Evolutionary conservation across 2,329 filamentous ascomycete species (phyloP), one percentile per base, ranked within the genome.

Genomic region (Claviceps cyperi): DNA sequence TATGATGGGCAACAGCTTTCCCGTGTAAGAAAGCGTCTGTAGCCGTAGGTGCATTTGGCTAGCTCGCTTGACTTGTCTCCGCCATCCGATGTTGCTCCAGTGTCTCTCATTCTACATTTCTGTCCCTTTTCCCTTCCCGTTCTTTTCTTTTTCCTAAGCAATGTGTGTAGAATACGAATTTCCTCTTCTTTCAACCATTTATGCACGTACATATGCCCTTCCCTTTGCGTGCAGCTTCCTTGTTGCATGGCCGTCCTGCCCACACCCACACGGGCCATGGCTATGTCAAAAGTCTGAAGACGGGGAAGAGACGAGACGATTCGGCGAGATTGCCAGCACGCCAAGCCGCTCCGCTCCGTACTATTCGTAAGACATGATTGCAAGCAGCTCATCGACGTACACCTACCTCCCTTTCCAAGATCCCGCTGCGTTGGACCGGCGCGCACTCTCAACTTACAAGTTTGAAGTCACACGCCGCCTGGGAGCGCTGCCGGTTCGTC

Each of bases 271-370:
- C 24, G 24, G 7, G 7, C 39, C 39, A 41, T 19, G 39, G 19
- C 39, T 32, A 11, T 9, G 28, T 41, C 39, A 21, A 21, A 14
- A 41, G 39, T 14, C 39, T 21, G 22, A 19, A 48, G 40, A 32
- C 8, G 46, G 17, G 15, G 17, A 15, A 32, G 48, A 41, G 14
- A 40, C 9, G 11, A 32, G 28, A 32, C 28, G 11, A 32, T 44
- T 41, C 48, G 21, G 22, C 11, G 48, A 40, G 43, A 50, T 46
- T 41, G 36, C 43, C 48, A 50, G 48, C 48, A 43, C 43, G 43
- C 36, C 45, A 40, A 32, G 46, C 35, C 35, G 39, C 35, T 24
- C 35, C 35, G 39, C 35, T 24, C 47, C 39, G 24, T 32, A 46
- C 43, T 46, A 32, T 32, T 32, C 28, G 28, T 32, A 22, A 49